phyloP scores from a whole-genome alignment of 345 rosid species.

The Populus simonii region DNA sequence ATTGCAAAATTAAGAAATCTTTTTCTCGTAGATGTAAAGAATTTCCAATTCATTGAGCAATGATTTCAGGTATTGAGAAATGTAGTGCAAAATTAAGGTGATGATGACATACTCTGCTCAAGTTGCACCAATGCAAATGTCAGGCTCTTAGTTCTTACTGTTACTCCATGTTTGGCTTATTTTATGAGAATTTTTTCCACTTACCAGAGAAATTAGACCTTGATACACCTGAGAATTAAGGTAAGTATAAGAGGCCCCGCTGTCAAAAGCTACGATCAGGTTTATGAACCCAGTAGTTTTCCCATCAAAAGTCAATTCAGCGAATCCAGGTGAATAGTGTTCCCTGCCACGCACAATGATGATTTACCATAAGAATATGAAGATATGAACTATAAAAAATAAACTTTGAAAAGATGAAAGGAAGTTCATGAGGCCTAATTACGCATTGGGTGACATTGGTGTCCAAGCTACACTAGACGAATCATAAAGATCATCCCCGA shows the following conservation, averaged over 20 bases:
- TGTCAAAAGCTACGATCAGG: constrained; percentile 55
- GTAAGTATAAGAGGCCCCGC: constrained; percentile 95
- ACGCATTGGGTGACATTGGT: constrained; percentile 66
- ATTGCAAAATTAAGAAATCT: too few relatives aligned
- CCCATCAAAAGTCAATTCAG: constrained; percentile 63
- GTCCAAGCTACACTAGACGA: constrained; percentile 67
- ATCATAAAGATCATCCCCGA: constrained; percentile 73
- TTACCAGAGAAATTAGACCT: constrained; percentile 47
- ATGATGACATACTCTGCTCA: not conserved
- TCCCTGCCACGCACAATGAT: constrained; percentile 41
- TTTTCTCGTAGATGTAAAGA: not conserved
- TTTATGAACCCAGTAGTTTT: constrained; percentile 58
- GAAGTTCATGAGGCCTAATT: constrained; percentile 12
- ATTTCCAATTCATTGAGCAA: not conserved
- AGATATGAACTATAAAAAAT: not conserved
- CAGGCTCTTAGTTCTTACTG: not conserved
- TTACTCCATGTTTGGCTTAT: not conserved
- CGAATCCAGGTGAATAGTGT: constrained; percentile 74
- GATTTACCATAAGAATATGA: constrained; percentile 7
- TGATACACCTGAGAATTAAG: constrained; percentile 62
- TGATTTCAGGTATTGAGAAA: not conserved
- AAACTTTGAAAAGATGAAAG: not conserved
- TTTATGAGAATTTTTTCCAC: constrained; percentile 13
- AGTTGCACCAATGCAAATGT: not conserved
- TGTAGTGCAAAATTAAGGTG: not conserved